Evolutionary conservation across 306 rosid genomes (phyloP), one percentile per base, ranked within the genome.

Genomic region (Canavalia ensiformis): DNA sequence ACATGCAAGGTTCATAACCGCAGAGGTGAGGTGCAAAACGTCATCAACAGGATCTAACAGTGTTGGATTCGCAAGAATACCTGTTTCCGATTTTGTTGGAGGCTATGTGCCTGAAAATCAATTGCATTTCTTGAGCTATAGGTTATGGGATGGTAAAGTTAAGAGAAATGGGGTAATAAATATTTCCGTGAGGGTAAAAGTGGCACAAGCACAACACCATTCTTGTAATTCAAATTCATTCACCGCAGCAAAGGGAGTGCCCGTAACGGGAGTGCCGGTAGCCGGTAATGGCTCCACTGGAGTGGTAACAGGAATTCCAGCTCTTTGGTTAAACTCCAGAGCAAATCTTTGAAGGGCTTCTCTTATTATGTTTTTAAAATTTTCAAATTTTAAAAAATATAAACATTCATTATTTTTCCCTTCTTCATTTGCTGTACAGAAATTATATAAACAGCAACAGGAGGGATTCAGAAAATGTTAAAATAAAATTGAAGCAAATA

Each of bases 141-240:
- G 98, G 75, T 72, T 92, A 71, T 88, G 97, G 88, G 91, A 94
- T 50, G 8, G 51, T 13, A 82, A 74, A n/a, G 88, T 90, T 3
- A 85, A 68, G 33, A 90, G 87, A 77, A 94, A 90, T 51, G 98
- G 98, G 50, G 81, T 94, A 66, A 55, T 94, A 8, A 94, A 94
- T 68, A 54, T 92, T 44, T 92, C 95, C 0, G 94, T 86, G 8
- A 92, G 81, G 88, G 84, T 81, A 2, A 88, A 80, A 78, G 72
- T 46, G 41, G 0, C 84, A 0, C 68, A 71, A 42, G 25, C 25
- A 18, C 25, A 18, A 18, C 25, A 18, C 25, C 29, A 68, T 34
- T 54, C 72, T 29, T 55, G 56, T 66, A 66, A 0, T 4, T 56
- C 60, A 0, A 65, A 18, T 54, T 69, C 67, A 0, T 7, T 70